Evolutionary conservation across 805 yeast genomes (phyloP), one percentile per base, ranked within the genome.

Genomic region (Naumovozyma castellii): DNA sequence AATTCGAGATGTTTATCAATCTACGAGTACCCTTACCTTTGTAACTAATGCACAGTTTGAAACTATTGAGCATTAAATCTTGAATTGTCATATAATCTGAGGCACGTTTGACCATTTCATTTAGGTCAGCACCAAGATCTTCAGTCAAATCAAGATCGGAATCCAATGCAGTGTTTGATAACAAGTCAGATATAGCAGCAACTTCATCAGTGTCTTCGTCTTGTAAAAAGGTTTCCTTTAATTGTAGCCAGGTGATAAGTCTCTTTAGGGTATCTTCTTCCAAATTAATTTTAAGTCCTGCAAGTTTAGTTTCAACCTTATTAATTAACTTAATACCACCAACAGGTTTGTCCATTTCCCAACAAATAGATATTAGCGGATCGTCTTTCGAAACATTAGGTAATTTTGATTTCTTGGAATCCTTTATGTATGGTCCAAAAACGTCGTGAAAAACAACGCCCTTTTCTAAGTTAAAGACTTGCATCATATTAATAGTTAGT

Each of bases 261-360:
- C 71, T 73, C 31, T 71, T 72, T 1, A 87, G 80, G 0, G 88
- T 75, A 1, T 64, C 66, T 46, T 81, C 83, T 44, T 88, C 97
- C 30, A 90, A 57, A 46, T 80, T 82, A 2, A 90, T 50, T 43
- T 75, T 76, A 44, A 88, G 51, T 1, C 95, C 95, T 38, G 73
- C 70, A 14, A 85, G 57, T 1, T 63, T 59, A 15, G 84, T 66
- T 29, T 74, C 74, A 18, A 85, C 78, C 37, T 71, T 65, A 43
- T 76, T 78, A 62, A 88, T 68, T 18, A 88, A 78, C n/a, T 83
- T 73, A 37, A 88, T 86, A 9, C 97, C 97, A 25, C 96, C 97
- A 41, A 90, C 81, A 0, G 94, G 86, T 40, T 74, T 76, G 38
- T 81, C 73, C 78, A 83, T 75, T n/a, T 76, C 72, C 97, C 97